These are phyloP conservation scores for Dictyostelium citrinum DNA, from an alignment of 78 protist genomes.

Conservation along the genomic window DNA sequence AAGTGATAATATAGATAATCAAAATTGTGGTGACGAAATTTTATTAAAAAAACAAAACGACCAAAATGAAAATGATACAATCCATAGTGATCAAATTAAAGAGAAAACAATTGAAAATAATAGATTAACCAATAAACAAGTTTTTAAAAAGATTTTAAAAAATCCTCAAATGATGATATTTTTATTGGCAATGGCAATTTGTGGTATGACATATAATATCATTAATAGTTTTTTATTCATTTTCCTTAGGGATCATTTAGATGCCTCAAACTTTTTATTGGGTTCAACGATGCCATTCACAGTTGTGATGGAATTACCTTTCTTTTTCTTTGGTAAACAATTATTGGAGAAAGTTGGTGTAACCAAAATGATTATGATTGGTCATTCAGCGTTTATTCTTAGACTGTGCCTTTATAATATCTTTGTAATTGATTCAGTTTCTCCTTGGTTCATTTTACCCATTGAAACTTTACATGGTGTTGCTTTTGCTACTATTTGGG, in stretches of 20 bases:
- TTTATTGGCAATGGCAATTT: not conserved
- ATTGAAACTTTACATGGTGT: constrained; percentile 62
- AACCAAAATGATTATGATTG: not conserved
- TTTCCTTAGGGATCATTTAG: not conserved
- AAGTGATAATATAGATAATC: not conserved
- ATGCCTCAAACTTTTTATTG: not conserved
- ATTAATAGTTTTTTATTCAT: constrained; percentile 6
- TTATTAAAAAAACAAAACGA: no score
- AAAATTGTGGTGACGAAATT: no score
- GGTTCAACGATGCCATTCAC: constrained; percentile 14
- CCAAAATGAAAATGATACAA: not conserved
- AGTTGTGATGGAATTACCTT: not conserved
- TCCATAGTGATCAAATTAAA: not conserved
- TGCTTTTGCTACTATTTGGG: constrained; percentile 49
- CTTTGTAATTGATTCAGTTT: not conserved
- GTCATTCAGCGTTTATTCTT: not conserved
- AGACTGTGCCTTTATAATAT: not conserved
- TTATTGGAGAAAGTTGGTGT: not conserved
- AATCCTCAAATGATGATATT: not conserved
- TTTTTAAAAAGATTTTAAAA: not conserved
- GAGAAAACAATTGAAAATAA: not conserved
- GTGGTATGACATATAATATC: constrained; percentile 12
- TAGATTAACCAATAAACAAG: not conserved
- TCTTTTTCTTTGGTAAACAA: constrained; percentile 7
- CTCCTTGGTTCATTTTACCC: constrained; percentile 42